Evolutionary conservation across 2,329 filamentous ascomycete species (phyloP), one percentile per base, ranked within the genome.

Genomic region (Penicillium polonicum): DNA sequence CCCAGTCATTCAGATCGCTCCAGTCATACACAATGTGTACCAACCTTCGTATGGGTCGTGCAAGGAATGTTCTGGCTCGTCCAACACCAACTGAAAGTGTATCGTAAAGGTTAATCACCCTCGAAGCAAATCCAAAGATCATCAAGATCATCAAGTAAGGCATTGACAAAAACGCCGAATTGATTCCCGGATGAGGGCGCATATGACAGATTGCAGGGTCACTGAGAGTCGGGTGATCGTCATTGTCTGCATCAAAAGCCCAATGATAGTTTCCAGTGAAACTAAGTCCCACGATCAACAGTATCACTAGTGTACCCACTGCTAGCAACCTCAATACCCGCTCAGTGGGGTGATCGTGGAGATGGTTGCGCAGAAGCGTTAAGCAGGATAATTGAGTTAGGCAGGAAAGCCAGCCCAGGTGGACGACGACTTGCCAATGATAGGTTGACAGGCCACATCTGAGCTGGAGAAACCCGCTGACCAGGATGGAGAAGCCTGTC

Each of bases 361-460:
- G 50, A 35, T 60, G 17, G 29, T 38, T 48, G 8, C 54, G 49
- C 12, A 60, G 38, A 19, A 57, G 15, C 13, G 45, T 60, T 25
- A 60, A 46, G 49, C 54, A 60, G 10, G 27, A 60, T 12, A 60
- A 42, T 33, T 60, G 58, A 15, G 54, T 52, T 7, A 60, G n/a
- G n/a, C 43, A 48, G 21, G 58, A 60, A 41, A 60, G 45, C 58
- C 58, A 60, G 17, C 54, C 58, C 10, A 54, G 44, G 1, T 48
- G 27, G 7, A 60, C 50, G 35, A 57, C 25, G 4, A 60, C 25
- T 29, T 23, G 27, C 58, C 58, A 60, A 36, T 60, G 31, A 17
- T 60, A 60, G 33, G 46, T 42, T 44, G 48, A 17, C 10, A 60
- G 49, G 6, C 58, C 58, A 13, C 39, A 57, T 17, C 19, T 29